Conservation (phyloP, 148 eudicot genomes). For the Amaranthus palmeri region DNA sequence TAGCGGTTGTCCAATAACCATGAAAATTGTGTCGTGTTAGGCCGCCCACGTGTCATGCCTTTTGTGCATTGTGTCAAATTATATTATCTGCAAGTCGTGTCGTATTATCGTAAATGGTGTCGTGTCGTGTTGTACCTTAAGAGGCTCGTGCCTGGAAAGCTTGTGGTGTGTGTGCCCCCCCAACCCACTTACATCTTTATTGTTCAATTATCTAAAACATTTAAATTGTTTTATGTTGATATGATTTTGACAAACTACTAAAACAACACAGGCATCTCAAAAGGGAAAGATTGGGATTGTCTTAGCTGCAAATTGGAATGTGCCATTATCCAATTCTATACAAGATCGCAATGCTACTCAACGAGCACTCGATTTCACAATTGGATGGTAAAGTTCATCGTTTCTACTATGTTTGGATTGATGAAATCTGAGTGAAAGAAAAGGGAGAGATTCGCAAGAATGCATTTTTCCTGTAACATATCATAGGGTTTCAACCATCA, state of each 20-base stretch:
- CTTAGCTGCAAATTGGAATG: constrained; percentile 23
- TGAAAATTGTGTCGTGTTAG: too few species aligned
- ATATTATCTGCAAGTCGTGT: too few species aligned
- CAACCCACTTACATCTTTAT: background rate
- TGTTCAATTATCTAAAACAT: too few species aligned
- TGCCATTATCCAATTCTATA: constrained; percentile 5
- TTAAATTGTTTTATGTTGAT: background rate
- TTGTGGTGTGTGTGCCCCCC: too few species aligned
- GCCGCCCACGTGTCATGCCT: too few species aligned
- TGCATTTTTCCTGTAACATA: background rate
- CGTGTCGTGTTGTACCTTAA: too few species aligned
- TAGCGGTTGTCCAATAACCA: too few species aligned
- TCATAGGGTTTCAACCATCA: background rate
- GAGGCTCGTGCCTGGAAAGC: too few species aligned
- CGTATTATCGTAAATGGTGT: too few species aligned
- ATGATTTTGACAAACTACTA: too few species aligned
- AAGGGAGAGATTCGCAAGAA: background rate
- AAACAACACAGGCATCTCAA: constrained; percentile 19
- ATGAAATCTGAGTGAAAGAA: background rate
- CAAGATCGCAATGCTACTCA: constrained; percentile 26
- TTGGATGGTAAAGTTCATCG: constrained; percentile 34
- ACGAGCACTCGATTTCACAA: constrained; percentile 35
- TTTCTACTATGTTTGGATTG: background rate
- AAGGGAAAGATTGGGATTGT: constrained; percentile 30
- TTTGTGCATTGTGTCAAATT: too few species aligned